Evolutionary conservation across 495 filamentous ascomycete species (phyloP), one percentile per base, ranked within the genome.

Genomic region (Neurospora sp.): DNA sequence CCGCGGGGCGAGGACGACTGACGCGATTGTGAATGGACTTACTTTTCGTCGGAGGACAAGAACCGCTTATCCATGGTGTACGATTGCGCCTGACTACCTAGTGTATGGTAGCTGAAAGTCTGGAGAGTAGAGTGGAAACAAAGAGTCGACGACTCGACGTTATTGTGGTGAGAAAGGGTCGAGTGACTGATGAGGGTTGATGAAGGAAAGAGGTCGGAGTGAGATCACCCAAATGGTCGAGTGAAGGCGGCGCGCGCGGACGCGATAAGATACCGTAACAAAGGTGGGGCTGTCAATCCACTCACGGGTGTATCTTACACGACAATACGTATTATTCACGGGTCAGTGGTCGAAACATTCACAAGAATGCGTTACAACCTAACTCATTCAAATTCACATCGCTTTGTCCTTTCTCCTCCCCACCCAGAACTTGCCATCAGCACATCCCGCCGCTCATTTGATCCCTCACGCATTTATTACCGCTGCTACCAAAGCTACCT

Each of bases 61-160:
- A 76, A 78, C 18, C 69, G 18, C 16, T 73, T 69, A 9, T 74
- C 72, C 76, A 78, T 78, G 39, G 71, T 40, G n/a, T 44, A 18
- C 12, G 7, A 39, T 70, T 38, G 44, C 23, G 54, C 27, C 12
- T 31, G 23, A 3, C 4, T 31, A 31, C 1, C 31, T 23, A 14
- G 1, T 12, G 0, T 60, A 11, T 2, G 0, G 49, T 3, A 9
- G 20, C 27, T 3, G 9, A 1, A 4, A 0, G 16, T 23, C 2
- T 31, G 49, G 3, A 14, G 11, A 0, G 16, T 3, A 0, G 49
- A 31, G 2, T 60, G 10, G 11, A 20, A 20, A 14, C 4, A 31
- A 14, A 0, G 5, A 8, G 23, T 62, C 12, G 54, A 35, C 3
- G 2, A 31, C 14, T 27, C 27, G 5, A 1, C 0, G 12, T 9